Evolutionary conservation across 129 eudicot genomes (phyloP).

Genomic region (Escallonia rubra): DNA sequence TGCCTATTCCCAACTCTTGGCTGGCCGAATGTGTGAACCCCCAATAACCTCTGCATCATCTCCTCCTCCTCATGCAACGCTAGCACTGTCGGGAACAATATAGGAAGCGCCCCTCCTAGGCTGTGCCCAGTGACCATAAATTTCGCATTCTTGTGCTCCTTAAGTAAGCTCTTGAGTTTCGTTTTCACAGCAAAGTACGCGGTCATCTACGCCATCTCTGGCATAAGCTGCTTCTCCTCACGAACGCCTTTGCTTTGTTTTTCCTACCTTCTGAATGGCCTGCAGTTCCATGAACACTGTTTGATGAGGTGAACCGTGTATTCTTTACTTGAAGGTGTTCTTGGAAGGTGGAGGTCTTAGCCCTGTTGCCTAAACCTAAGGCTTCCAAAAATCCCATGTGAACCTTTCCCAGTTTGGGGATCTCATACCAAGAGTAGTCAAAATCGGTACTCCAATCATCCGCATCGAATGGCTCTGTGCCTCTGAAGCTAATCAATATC

Average conservation of each 20-base stretch:
- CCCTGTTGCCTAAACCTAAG: slow-evolving; percentile 81
- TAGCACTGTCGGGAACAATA: slow-evolving; percentile 67
- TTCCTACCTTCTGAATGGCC: slow-evolving; percentile 5
- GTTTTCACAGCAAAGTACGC: slow-evolving; percentile 62
- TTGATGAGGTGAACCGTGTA: not conserved
- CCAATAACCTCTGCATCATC: slow-evolving; percentile 55
- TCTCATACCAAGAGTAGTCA: slow-evolving; percentile 91
- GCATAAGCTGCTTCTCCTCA: slow-evolving; percentile 2
- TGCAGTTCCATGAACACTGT: slow-evolving; percentile 22
- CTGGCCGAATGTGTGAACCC: slow-evolving; percentile 86
- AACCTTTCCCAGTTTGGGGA: slow-evolving; percentile 74
- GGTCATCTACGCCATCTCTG: slow-evolving; percentile 34
- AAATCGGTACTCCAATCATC: slow-evolving; percentile 94
- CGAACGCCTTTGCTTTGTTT: not conserved
- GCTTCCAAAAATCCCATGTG: slow-evolving; percentile 98
- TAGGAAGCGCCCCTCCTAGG: slow-evolving; percentile 91
- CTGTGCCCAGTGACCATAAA: slow-evolving; percentile 91
- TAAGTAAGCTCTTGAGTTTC: slow-evolving; percentile 52
- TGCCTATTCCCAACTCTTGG: slow-evolving; percentile 72
- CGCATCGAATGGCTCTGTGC: slow-evolving; percentile 94
- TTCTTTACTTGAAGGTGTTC: slow-evolving; percentile 26
- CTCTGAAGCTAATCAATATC: slow-evolving; percentile 84
- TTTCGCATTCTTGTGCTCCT: slow-evolving; percentile 69
- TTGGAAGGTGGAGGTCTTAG: slow-evolving; percentile 42
- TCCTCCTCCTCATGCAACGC: slow-evolving; percentile 55